Conservation (phyloP, 495 filamentous ascomycete genomes). For the Darksidea phi region DNA sequence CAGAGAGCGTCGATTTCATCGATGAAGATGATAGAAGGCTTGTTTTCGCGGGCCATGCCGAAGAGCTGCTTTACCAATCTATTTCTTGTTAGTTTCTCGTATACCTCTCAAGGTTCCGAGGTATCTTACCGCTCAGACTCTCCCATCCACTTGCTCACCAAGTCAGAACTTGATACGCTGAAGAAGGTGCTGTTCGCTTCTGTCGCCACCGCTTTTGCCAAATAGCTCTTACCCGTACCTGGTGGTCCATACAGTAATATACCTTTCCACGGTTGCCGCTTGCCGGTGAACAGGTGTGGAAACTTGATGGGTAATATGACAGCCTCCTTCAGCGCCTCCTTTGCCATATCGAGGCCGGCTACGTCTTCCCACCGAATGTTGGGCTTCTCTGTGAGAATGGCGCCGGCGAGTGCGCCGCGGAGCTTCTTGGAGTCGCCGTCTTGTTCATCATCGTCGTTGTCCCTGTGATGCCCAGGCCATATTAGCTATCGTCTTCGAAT, state of each 20-base stretch:
- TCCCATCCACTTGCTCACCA: constrained; percentile 99
- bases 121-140: constrained; percentile 85
- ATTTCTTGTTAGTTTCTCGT: constrained; percentile 20
- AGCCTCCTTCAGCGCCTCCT: constrained; percentile 96
- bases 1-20: constrained; percentile 98
- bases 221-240: constrained; percentile 93
- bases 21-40: constrained; percentile 98
- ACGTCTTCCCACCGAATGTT: constrained; percentile 98
- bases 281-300: constrained; percentile 93
- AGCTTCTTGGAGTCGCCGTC: constrained; percentile 96
- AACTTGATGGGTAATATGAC: constrained; percentile 98
- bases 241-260: constrained; percentile 95
- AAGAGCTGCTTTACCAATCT: constrained; percentile 97
- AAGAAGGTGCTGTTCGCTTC: constrained; percentile 99
- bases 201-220: constrained; percentile 96
- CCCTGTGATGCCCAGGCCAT: constrained; percentile 28
- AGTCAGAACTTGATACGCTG: constrained; percentile 91
- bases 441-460: constrained; percentile 64
- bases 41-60: constrained; percentile 97
- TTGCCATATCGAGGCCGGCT: constrained; percentile 90
- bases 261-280: constrained; percentile 96
- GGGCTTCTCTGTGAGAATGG: constrained; percentile 90
- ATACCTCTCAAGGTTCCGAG: not conserved
- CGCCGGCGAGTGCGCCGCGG: constrained; percentile 82
- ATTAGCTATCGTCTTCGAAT: not conserved